phyloP scores from a whole-genome alignment of 2,329 filamentous ascomycete genomes.

The Trichoderma atroviride region DNA sequence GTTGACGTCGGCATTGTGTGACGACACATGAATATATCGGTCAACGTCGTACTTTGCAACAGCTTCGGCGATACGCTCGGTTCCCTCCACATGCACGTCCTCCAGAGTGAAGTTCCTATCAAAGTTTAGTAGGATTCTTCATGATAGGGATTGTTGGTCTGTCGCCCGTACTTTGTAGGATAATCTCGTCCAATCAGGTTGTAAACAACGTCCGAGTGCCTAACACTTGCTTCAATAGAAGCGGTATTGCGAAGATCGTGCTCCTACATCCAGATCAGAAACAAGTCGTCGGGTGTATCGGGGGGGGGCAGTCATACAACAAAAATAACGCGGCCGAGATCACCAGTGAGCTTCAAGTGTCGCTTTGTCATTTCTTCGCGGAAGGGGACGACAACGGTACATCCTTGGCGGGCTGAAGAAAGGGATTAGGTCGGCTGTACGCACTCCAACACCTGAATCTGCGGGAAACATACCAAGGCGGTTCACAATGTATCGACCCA shows the following conservation, averaged over 20 bases:
- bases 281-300: neutral
- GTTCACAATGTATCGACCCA: constrained; percentile 97
- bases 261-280: constrained; percentile 61
- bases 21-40: constrained; percentile 94
- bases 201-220: constrained; percentile 97
- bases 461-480: constrained; percentile 65
- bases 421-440: constrained; percentile 31
- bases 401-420: constrained; percentile 78
- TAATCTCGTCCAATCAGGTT: constrained; percentile 94
- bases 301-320: constrained; percentile 57
- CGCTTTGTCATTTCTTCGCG: constrained; percentile 98
- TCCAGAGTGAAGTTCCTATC: constrained; percentile 88
- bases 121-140: constrained; percentile 30
- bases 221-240: constrained; percentile 94
- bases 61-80: constrained; percentile 88
- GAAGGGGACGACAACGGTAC: constrained; percentile 89
- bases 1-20: constrained; percentile 80
- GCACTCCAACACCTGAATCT: neutral
- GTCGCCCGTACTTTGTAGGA: constrained; percentile 76
- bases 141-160: neutral
- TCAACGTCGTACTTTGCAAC: constrained; percentile 98
- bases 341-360: constrained; percentile 93
- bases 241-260: constrained; percentile 92
- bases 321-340: constrained; percentile 87
- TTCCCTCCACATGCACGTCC: constrained; percentile 91